These are phyloP conservation scores for Cordia subcordata DNA, from an alignment of 257 asterid species.

Conservation along the genomic window DNA sequence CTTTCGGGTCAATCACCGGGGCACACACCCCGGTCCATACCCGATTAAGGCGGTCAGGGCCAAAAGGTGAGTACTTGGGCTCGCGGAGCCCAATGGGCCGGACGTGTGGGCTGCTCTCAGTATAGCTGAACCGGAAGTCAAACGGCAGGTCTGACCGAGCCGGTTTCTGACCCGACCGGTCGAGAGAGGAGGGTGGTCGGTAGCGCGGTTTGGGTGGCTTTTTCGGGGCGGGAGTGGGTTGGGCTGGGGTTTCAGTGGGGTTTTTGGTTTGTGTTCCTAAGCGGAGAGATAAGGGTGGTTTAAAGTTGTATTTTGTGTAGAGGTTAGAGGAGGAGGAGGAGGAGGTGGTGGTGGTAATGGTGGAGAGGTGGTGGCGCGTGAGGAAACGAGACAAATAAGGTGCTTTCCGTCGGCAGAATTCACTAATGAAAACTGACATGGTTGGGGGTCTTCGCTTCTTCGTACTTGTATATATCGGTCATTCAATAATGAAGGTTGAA, in stretches of 20 bases:
- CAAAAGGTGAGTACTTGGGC: constrained; percentile 95
- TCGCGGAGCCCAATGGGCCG: constrained; percentile 90
- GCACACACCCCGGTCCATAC: constrained; percentile 97
- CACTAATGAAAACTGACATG: constrained; percentile 20
- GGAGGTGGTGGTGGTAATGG: constrained; percentile 13
- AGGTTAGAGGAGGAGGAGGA: constrained; percentile 46
- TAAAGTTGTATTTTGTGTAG: constrained; percentile 55
- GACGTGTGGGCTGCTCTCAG: constrained; percentile 60
- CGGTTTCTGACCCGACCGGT: constrained; percentile 36
- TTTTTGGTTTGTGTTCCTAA: background rate
- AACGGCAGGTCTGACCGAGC: constrained; percentile 63
- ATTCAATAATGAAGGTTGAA: too few species aligned
- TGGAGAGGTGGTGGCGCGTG: constrained; percentile 35
- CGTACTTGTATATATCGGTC: background rate
- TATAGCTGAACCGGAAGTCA: constrained; percentile 93
- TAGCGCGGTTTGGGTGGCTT: constrained; percentile 51
- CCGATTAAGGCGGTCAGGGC: constrained; percentile 74
- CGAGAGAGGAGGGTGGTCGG: constrained; percentile 88
- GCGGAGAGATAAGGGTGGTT: constrained; percentile 54
- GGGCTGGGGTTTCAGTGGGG: constrained; percentile 19
- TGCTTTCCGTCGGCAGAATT: constrained; percentile 35
- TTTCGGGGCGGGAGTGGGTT: constrained; percentile 2
- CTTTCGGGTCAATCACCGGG: constrained; percentile 76
- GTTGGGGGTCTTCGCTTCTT: too few species aligned
- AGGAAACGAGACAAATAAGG: constrained; percentile 17